phyloP scores from a whole-genome alignment of 1,139 yeast species.

The Kurtzmaniella natalensis region DNA sequence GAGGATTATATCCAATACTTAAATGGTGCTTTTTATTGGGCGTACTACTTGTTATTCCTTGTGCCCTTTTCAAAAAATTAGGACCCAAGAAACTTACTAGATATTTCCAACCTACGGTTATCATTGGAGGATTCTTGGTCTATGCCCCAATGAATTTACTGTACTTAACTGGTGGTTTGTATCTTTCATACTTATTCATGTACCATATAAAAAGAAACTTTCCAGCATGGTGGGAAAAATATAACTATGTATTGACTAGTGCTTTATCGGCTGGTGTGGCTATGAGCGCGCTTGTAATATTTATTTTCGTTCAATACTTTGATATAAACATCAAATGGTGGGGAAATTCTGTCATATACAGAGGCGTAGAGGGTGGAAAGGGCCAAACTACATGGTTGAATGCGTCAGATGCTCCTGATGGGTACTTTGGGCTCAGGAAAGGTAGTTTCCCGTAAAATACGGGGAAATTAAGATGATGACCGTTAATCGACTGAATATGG shows the following conservation, averaged over 20 bases:
- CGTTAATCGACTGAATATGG: too few relatives aligned
- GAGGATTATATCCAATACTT: slow-evolving; percentile 28
- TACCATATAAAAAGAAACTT: slow-evolving; percentile 45
- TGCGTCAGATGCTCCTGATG: slow-evolving; percentile 34
- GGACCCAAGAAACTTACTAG: slow-evolving; percentile 20
- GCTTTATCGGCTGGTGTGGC: slow-evolving; percentile 61
- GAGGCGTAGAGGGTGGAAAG: slow-evolving; percentile 43
- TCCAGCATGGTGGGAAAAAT: slow-evolving; percentile 59
- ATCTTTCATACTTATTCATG: slow-evolving; percentile 49
- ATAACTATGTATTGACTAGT: slow-evolving; percentile 56
- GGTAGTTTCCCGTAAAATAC: slow-evolving; percentile 34
- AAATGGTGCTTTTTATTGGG: slow-evolving; percentile 34
- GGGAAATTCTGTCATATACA: slow-evolving; percentile 45
- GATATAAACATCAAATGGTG: slow-evolving; percentile 42
- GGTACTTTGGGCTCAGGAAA: slow-evolving; percentile 40
- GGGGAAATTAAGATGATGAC: too few relatives aligned
- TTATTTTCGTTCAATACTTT: slow-evolving; percentile 51
- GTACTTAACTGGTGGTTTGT: slow-evolving; percentile 50
- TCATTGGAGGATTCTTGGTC: slow-evolving; percentile 42
- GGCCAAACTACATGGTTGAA: slow-evolving; percentile 29
- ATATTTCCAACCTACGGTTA: slow-evolving; percentile 44
- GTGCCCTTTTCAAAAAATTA: slow-evolving; percentile 21
- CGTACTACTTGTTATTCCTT: slow-evolving; percentile 23
- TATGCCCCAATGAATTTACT: slow-evolving; percentile 55
- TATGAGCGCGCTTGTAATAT: slow-evolving; percentile 48